phyloP scores from a whole-genome alignment of 2,329 filamentous ascomycete species.

The Myriosclerotinia duriaeana region DNA sequence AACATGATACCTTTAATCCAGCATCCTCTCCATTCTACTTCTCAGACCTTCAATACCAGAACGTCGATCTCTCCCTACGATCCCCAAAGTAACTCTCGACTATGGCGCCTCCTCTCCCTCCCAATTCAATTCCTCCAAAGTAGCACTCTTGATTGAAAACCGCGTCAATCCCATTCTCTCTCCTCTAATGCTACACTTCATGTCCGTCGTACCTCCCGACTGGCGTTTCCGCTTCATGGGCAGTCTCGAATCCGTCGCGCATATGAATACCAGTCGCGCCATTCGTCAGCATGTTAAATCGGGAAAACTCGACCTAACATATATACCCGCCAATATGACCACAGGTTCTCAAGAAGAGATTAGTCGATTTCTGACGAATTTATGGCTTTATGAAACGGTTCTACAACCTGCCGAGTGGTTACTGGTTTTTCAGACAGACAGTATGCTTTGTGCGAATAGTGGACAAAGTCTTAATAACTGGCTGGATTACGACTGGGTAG shows the following conservation, averaged over 20 bases:
- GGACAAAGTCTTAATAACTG: conserved; percentile 28
- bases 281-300: conserved; percentile 42
- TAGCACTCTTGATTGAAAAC: conserved; percentile 55
- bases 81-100: conserved; percentile 27
- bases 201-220: conserved; percentile 53
- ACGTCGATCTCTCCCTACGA: conserved; percentile 25
- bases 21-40: conserved; percentile 33
- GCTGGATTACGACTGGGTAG: conserved; percentile 41
- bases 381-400: conserved; percentile 52
- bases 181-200: conserved; percentile 54
- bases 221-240: conserved; percentile 58
- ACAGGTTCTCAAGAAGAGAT: conserved; percentile 52
- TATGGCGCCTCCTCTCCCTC: conserved; percentile 12
- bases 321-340: conserved; percentile 54
- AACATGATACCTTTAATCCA: conserved; percentile 23
- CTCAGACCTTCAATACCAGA: conserved; percentile 33
- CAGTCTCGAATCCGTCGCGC: conserved; percentile 46
- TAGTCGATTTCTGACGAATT: conserved; percentile 51
- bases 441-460: conserved; percentile 53
- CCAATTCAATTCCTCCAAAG: conserved; percentile 32
- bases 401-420: conserved; percentile 52
- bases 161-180: conserved; percentile 50
- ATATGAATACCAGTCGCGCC: conserved; percentile 48
- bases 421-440: conserved; percentile 56
- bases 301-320: conserved; percentile 51